Base-by-base conservation (phyloP, 2,329 filamentous ascomycete species). In the Venturia asperata region DNA sequence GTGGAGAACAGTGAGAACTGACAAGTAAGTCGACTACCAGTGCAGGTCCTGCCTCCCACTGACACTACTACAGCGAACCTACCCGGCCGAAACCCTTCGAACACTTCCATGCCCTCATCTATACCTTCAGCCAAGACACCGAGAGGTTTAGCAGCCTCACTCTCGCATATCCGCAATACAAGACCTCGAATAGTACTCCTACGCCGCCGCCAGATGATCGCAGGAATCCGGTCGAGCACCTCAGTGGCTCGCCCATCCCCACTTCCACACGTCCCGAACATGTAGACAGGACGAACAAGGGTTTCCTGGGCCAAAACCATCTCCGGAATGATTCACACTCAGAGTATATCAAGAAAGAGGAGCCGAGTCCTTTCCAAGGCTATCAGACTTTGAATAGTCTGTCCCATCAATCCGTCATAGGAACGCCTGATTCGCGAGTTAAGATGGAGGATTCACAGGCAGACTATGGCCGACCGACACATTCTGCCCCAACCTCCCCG, bases 401-500 rank as follows among this genome's bases (percentile, higher is more conserved):
- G 15, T 7, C 17, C 1, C 49, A 30, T 4, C 24, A 24, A 19
- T 34, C 5, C 21, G 2, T 6, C 6, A 19, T 13, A n/a, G 17
- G 52, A 56, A 2, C 3, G 52, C 15, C 30, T 19, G 52, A 9
- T 56, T 37, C 52, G 30, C 27, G 27, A 24, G 15, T 56, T 13
- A 56, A 56, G 52, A n/a, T 37, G 5, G 52, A 56, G 52, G 52
- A 56, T n/a, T n/a, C 30, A 56, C 27, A 55, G 49, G 27, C 49
- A 30, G 49, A 34, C 11, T 34, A 17, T 55, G 13, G 11, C 27
- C 49, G 15, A 13, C 27, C 13, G 24, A 19, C 24, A 15, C 34
- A 6, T 34, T 7, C 52, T 7, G 27, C 34, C 7, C 7, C 52
- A 7, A 56, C 37, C 27, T 56, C 52, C 34, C 30, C 52, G 13